Evolutionary conservation across 2,329 filamentous ascomycete genomes (phyloP), one percentile per base, ranked within the genome.

Genomic region (Diaporthe sp.): DNA sequence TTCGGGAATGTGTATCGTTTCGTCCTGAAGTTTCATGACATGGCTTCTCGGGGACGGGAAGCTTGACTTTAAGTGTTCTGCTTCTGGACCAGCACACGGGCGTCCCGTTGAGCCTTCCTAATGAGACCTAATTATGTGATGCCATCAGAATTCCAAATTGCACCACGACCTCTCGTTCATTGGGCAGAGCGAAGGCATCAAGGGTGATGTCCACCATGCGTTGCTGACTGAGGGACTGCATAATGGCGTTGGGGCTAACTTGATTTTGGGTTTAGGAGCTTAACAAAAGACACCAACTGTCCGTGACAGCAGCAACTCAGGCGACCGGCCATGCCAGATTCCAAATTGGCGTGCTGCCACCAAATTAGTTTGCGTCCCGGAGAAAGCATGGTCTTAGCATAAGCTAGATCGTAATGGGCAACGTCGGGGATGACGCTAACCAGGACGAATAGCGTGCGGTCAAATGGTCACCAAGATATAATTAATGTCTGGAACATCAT

Each of bases 161-260:
- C 47, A 37, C 28, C n/a, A 44, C n/a, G 4, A 44, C 22, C 37
- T 5, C 31, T 53, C 13, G 12, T 20, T 3, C 47, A 68, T 68
- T 68, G 65, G 47, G 34, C 34, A 28, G 47, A 28, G 13, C 34
- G n/a, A 53, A 28, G 47, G 47, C 13, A 42, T 25, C 82, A 80
- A 71, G 53, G 34, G n/a, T 53, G 42, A 67, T 34, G 17, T 17
- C 22, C 31, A 3, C 63, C 39, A 28, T 51, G 22, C 22, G 37
- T 53, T 68, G 65, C 47, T 68, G 47, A 68, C 47, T 53, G 65
- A 68, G 47, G 49, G 22, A 68, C 65, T 53, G 65, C 63, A 68
- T 68, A 53, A 34, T 51, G 63, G 63, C 63, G 63, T 17, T 53
- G 65, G 47, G 47, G 47, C 47, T 68, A 68, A 34, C 47, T 39